Conservation (phyloP, 2,329 filamentous ascomycete genomes). For the Mollisiaceae sp. region DNA sequence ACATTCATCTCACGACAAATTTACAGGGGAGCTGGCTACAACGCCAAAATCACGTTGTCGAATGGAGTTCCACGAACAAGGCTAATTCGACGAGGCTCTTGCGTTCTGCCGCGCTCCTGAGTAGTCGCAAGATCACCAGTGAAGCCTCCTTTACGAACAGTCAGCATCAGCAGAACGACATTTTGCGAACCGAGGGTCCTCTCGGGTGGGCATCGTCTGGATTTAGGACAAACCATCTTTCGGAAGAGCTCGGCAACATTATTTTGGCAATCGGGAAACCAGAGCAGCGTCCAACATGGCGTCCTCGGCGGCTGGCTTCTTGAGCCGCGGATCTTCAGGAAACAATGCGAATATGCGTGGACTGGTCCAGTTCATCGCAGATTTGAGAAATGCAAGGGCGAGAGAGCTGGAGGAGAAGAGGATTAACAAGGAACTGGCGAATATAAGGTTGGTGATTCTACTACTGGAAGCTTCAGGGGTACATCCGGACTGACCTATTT, state of each 20-base stretch:
- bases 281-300: slow-evolving; percentile 33
- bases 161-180: slow-evolving; percentile 8
- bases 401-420: slow-evolving; percentile 97
- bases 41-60: slow-evolving; percentile 29
- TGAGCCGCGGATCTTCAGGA: slow-evolving; percentile 65
- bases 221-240: background rate
- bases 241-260: background rate
- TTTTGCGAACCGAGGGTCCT: background rate
- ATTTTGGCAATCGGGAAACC: background rate
- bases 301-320: slow-evolving; percentile 54
- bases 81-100: slow-evolving; percentile 33
- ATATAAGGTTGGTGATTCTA: slow-evolving; percentile 71
- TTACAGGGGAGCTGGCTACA: slow-evolving; percentile 30
- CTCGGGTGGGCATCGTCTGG: background rate
- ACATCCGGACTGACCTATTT: slow-evolving; percentile 33
- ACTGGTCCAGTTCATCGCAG: slow-evolving; percentile 97
- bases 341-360: slow-evolving; percentile 76
- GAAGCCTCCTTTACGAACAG: slow-evolving; percentile 14
- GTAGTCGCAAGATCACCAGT: slow-evolving; percentile 9
- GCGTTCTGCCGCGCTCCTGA: slow-evolving; percentile 18
- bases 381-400: slow-evolving; percentile 91
- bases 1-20: slow-evolving; percentile 20
- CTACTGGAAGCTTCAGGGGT: slow-evolving; percentile 12
- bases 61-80: slow-evolving; percentile 39
- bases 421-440: slow-evolving; percentile 99